Evolutionary conservation across 1,139 yeast species (phyloP).

Genomic region (Yamadazyma trypodendri): DNA sequence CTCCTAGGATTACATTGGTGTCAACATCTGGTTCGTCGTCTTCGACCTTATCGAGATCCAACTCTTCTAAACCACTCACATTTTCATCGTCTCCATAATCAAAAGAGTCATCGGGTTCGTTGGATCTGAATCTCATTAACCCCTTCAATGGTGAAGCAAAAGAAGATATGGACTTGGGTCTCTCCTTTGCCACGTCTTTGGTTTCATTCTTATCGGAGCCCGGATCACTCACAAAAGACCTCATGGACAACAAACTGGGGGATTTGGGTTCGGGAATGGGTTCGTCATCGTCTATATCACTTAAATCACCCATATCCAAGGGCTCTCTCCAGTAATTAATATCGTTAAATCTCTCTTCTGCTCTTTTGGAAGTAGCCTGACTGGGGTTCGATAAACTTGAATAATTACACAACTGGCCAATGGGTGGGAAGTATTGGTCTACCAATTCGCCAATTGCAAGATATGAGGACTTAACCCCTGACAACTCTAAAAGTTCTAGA

Average conservation of each 20-base stretch:
- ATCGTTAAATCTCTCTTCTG: conserved; percentile 74
- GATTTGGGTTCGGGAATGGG: conserved; percentile 18
- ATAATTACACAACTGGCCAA: conserved; percentile 39
- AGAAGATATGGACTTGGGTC: conserved; percentile 37
- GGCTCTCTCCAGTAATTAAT: conserved; percentile 93
- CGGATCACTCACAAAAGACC: conserved; percentile 16
- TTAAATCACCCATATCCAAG: conserved; percentile 59
- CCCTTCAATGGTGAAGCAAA: conserved; percentile 45
- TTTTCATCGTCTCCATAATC: conserved; percentile 12
- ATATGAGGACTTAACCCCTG: conserved; percentile 88
- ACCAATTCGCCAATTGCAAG: conserved; percentile 90
- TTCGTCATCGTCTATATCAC: conserved; percentile 43
- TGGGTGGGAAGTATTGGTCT: conserved; percentile 97
- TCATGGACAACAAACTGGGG: conserved; percentile 19
- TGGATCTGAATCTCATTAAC: conserved; percentile 38
- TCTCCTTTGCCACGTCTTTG: conserved; percentile 5
- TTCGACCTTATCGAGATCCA: conserved; percentile 16
- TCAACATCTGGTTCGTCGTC: conserved; percentile 16
- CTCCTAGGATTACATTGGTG: conserved; percentile 12
- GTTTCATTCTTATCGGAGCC: conserved; percentile 8
- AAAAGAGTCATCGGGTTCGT: conserved; percentile 17
- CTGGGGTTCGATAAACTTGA: conserved; percentile 29
- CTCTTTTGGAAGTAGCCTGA: conserved; percentile 18
- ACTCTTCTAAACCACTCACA: conserved; percentile 11
- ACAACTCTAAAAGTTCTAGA: conserved; percentile 91